Percentiles rank a stretch among this genome's conserved stretches.
Evolutionary conservation across 2,329 filamentous ascomycete species (phyloP).

Genomic region (Aspergillus calidoustus): DNA sequence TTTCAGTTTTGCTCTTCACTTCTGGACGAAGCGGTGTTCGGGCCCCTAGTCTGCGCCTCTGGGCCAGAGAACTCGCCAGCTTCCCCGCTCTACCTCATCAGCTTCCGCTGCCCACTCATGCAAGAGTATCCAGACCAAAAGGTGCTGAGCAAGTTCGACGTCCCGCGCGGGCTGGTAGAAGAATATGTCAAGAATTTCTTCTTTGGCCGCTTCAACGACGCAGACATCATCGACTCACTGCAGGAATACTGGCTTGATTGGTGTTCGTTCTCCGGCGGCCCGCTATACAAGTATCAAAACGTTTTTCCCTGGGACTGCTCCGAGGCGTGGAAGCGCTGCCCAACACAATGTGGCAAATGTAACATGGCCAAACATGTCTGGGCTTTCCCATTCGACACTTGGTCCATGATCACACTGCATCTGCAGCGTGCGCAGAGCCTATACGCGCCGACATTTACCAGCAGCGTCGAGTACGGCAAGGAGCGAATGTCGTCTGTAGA

Average conservation of each 20-base stretch:
- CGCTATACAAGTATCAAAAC: conserved; percentile 45
- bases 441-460: conserved; percentile 32
- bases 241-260: conserved; percentile 55
- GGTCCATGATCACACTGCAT: conserved; percentile 49
- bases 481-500: background rate
- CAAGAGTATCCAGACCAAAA: conserved; percentile 20
- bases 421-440: conserved; percentile 41
- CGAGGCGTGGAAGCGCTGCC: conserved; percentile 47
- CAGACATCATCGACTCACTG: conserved; percentile 51
- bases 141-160: conserved; percentile 39
- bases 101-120: conserved; percentile 41
- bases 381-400: conserved; percentile 53
- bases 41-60: conserved; percentile 29
- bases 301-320: conserved; percentile 56
- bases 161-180: conserved; percentile 49
- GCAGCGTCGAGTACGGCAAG: background rate
- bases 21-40: conserved; percentile 38
- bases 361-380: conserved; percentile 52
- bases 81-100: conserved; percentile 43
- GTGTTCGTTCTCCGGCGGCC: conserved; percentile 39
- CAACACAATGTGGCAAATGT: conserved; percentile 45
- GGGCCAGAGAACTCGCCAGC: conserved; percentile 5
- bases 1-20: conserved; percentile 45
- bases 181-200: conserved; percentile 44
- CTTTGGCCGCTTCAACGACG: conserved; percentile 32